Evolutionary conservation across 2,329 filamentous ascomycete species (phyloP).

Genomic region (Incumbomyces lentus): DNA sequence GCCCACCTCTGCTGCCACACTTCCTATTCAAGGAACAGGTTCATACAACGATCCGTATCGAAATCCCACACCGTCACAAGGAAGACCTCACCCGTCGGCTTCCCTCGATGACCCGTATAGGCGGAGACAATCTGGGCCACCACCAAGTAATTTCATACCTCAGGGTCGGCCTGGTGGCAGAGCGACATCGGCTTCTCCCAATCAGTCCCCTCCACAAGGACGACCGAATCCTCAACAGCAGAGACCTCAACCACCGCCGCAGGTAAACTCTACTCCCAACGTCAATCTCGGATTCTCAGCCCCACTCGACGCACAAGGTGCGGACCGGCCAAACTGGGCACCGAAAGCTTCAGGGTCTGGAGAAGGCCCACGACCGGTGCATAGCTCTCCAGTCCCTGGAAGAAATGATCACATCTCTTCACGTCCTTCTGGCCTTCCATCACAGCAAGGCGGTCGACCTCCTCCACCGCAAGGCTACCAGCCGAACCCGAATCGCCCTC

Average conservation of each 20-base stretch:
- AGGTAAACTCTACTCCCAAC: constrained; percentile 21
- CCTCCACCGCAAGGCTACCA: constrained; percentile 10
- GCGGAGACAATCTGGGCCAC: constrained; percentile 23
- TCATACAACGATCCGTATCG: constrained; percentile 14
- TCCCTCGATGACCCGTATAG: constrained; percentile 1
- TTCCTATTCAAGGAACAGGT: constrained; percentile 9
- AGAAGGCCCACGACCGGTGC: constrained; percentile 8
- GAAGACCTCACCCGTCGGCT: constrained; percentile 15
- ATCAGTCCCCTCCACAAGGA: constrained; percentile 9
- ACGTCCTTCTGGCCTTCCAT: constrained; percentile 3
- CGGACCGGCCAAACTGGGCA: constrained; percentile 30
- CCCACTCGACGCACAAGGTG: constrained; percentile 31
- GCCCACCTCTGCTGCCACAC: constrained; percentile 25
- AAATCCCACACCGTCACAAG: constrained; percentile 1
- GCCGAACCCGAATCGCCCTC: constrained; percentile 20
- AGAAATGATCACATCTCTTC: not conserved
- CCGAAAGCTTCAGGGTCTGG: constrained; percentile 28
- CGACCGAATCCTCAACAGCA: constrained; percentile 9
- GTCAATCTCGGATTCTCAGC: constrained; percentile 40
- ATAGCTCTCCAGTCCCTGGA: not conserved
- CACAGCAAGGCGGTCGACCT: constrained; percentile 11
- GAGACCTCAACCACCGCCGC: constrained; percentile 21
- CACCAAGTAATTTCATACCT: constrained; percentile 22
- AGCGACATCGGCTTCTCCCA: constrained; percentile 20
- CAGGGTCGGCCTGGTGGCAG: constrained; percentile 18